A percentile compares a stretch with the other conserved stretches of the same genome.
Evolutionary conservation across 2,329 filamentous ascomycete species (phyloP).

Genomic region (Allantophomopsis lycopodina): DNA sequence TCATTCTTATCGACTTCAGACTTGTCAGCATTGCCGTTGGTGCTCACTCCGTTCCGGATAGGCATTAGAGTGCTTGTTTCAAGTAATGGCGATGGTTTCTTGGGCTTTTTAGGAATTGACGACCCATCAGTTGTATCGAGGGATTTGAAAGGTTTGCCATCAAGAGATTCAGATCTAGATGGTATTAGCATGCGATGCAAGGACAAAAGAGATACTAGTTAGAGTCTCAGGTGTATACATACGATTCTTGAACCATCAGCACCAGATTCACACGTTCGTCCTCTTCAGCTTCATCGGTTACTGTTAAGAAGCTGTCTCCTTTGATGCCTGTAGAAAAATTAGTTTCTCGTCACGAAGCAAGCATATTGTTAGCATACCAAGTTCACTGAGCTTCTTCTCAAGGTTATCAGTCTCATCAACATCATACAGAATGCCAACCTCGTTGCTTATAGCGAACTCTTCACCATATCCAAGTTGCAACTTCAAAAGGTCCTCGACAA

Average conservation of each 20-base stretch:
- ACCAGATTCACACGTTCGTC: slow-evolving; percentile 68
- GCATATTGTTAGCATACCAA: slow-evolving; percentile 34
- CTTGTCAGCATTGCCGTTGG: slow-evolving; percentile 1
- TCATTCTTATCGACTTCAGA: slow-evolving; percentile 4
- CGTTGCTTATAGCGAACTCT: slow-evolving; percentile 67
- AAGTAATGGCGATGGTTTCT: background rate
- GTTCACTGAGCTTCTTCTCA: slow-evolving; percentile 60
- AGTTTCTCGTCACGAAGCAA: slow-evolving; percentile 9
- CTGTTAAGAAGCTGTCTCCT: slow-evolving; percentile 62
- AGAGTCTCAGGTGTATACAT: slow-evolving; percentile 15
- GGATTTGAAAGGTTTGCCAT: slow-evolving; percentile 39
- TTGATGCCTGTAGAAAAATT: slow-evolving; percentile 40
- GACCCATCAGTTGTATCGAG: slow-evolving; percentile 7
- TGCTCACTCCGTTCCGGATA: too few species aligned
- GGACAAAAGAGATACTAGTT: background rate
- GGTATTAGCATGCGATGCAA: slow-evolving; percentile 3
- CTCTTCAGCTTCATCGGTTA: slow-evolving; percentile 70
- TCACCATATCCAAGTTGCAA: slow-evolving; percentile 62
- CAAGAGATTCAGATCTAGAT: slow-evolving; percentile 14
- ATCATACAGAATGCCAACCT: slow-evolving; percentile 73
- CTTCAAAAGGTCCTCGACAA: slow-evolving; percentile 65
- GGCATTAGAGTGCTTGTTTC: background rate
- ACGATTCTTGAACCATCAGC: slow-evolving; percentile 53
- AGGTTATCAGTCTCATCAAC: slow-evolving; percentile 81
- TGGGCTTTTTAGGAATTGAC: too few species aligned